These are phyloP conservation scores for Linum lewisii DNA, from an alignment of 345 rosid species.

Conservation along the genomic window DNA sequence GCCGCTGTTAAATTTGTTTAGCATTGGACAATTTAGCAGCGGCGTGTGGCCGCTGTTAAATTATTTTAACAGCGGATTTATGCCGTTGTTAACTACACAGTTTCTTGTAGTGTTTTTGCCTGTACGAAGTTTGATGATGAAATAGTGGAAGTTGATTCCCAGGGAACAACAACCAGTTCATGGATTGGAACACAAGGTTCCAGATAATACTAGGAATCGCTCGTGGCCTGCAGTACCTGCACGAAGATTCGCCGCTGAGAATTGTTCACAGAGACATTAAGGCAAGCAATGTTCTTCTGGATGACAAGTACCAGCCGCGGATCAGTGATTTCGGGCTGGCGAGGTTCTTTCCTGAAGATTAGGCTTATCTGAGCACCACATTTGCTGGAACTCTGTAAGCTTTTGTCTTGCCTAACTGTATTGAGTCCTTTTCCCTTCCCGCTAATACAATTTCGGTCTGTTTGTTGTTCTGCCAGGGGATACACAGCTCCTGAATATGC, in stretches of 20 bases:
- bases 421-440: no score
- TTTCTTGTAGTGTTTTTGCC: no score
- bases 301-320: constrained; percentile 50
- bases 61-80: no score
- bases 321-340: constrained; percentile 69
- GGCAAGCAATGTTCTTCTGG: constrained; percentile 73
- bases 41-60: no score
- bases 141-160: background rate
- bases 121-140: background rate
- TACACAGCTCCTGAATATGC: no score
- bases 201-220: constrained; percentile 55
- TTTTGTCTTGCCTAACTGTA: no score
- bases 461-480: no score
- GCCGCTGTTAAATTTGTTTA: no score
- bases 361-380: constrained; percentile 54
- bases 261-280: constrained; percentile 65
- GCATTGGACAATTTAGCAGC: no score
- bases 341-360: constrained; percentile 66
- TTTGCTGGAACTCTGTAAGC: constrained; percentile 69
- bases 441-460: no score
- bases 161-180: constrained; percentile 33
- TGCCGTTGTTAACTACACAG: no score
- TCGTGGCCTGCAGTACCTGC: constrained; percentile 57
- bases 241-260: constrained; percentile 51
- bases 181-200: constrained; percentile 43